phyloP scores from a whole-genome alignment of 306 rosid genomes.

The Fragaria vesca region DNA sequence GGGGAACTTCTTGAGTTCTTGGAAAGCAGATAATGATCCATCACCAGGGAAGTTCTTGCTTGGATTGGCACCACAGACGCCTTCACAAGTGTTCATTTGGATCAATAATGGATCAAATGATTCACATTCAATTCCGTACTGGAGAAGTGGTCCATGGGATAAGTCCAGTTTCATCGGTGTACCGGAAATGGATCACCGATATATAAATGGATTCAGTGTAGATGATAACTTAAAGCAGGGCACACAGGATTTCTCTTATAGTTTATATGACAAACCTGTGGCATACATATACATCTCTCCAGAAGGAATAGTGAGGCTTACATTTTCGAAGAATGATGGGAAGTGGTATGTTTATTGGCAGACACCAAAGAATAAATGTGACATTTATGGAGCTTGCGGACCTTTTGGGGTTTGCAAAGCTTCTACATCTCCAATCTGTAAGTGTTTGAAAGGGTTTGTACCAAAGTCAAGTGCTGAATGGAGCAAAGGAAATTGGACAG shows the following conservation, averaged over 20 bases:
- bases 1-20: slow-evolving; percentile 31
- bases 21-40: slow-evolving; percentile 45
- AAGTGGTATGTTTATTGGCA: neutral
- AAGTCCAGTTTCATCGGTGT: slow-evolving; percentile 41
- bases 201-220: slow-evolving; percentile 23
- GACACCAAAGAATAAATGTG: slow-evolving; percentile 5
- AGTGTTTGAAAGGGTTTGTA: slow-evolving; percentile 23
- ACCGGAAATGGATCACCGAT: slow-evolving; percentile 29
- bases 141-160: slow-evolving; percentile 69
- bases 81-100: slow-evolving; percentile 48
- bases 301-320: slow-evolving; percentile 18
- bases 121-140: slow-evolving; percentile 25
- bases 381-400: slow-evolving; percentile 20
- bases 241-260: slow-evolving; percentile 22
- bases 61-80: slow-evolving; percentile 28
- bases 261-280: neutral
- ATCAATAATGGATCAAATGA: slow-evolving; percentile 20
- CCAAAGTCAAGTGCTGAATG: slow-evolving; percentile 17
- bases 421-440: neutral
- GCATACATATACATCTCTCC: slow-evolving; percentile 22
- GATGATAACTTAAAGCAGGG: slow-evolving; percentile 30
- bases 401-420: slow-evolving; percentile 20
- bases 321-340: neutral
- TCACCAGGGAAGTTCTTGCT: slow-evolving; percentile 35
- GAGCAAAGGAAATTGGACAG: slow-evolving; percentile 21